Conservation (phyloP, 2,329 filamentous ascomycete genomes). For the Curvularia hawaiiensis region DNA sequence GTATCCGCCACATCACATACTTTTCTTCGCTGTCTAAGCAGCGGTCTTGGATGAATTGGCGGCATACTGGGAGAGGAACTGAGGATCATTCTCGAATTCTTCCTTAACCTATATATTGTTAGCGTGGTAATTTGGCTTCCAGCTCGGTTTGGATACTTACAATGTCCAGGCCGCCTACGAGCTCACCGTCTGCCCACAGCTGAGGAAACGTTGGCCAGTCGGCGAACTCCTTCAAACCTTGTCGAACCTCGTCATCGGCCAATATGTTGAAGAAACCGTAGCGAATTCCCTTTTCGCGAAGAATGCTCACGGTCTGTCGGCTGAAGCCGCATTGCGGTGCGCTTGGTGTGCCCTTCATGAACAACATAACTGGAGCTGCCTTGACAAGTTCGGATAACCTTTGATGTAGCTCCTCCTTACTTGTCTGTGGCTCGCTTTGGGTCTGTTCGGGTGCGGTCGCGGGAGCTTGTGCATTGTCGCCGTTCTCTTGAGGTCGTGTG, state of each 20-base stretch:
- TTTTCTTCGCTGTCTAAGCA: not conserved
- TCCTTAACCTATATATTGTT: slow-evolving; percentile 76
- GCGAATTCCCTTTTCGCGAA: slow-evolving; percentile 88
- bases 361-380: slow-evolving; percentile 96
- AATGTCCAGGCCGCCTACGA: slow-evolving; percentile 94
- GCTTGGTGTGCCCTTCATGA: slow-evolving; percentile 96
- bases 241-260: slow-evolving; percentile 94
- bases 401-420: slow-evolving; percentile 84
- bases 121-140: slow-evolving; percentile 15
- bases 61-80: slow-evolving; percentile 78
- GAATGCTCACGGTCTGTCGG: slow-evolving; percentile 81
- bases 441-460: slow-evolving; percentile 55
- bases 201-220: slow-evolving; percentile 99
- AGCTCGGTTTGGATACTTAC: slow-evolving; percentile 60
- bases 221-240: slow-evolving; percentile 95
- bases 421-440: slow-evolving; percentile 45
- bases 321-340: slow-evolving; percentile 92
- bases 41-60: slow-evolving; percentile 41
- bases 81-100: slow-evolving; percentile 80
- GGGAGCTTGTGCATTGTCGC: slow-evolving; percentile 45
- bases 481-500: slow-evolving; percentile 51
- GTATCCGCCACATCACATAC: not conserved
- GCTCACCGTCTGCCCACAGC: slow-evolving; percentile 86
- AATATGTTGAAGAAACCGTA: slow-evolving; percentile 99
- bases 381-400: slow-evolving; percentile 85